Evolutionary conservation across 2,329 filamentous ascomycete genomes (phyloP), one percentile per base, ranked within the genome.

Genomic region (Diaporthe amygdali): DNA sequence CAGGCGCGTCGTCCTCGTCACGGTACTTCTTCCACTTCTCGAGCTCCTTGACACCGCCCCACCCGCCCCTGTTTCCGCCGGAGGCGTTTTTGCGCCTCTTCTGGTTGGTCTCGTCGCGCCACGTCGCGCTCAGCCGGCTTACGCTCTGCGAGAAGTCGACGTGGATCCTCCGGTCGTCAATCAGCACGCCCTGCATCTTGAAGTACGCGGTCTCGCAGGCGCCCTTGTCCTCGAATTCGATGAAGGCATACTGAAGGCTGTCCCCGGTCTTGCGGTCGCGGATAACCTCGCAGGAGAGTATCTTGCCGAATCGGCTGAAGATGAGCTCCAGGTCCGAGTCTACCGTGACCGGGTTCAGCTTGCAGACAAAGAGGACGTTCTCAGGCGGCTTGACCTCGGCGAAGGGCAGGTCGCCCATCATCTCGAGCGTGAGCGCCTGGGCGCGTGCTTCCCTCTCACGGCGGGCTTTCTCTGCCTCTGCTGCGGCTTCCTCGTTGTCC

Each of bases 91-190:
- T 84, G 56, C 96, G 89, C 34, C 71, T 71, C 84, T 97, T 98
- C 49, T 88, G 89, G 78, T 97, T 97, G 25, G 95, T 94, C 51
- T 92, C 92, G 72, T 90, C 92, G 73, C 96, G 89, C 96, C 96
- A 99, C 20, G 92, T 91, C 74, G 97, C 94, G 55, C 94, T 96
- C 9, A 99, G 84, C 79, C 94, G 96, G 73, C 91, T 89, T 73
- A 95, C 96, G 79, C 94, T 97, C 84, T 99, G 96, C 14, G 95
- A 98, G 82, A 99, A 99, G 83, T 99, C 96, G 69, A 99, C 96
- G 79, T 99, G 96, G 74, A 99, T 99, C 51, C 96, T 92, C 75
- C 97, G 94, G 77, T 99, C 96, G 78, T 99, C 96, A 75, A 99
- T 98, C 69, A 99, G 84, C 2, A 98, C 96, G 2, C 93, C 94